Percentiles rank a stretch among this genome's conserved stretches.
Conservation (phyloP, 1,284 basidiomycete genomes). For the Malassezia slooffiae region DNA sequence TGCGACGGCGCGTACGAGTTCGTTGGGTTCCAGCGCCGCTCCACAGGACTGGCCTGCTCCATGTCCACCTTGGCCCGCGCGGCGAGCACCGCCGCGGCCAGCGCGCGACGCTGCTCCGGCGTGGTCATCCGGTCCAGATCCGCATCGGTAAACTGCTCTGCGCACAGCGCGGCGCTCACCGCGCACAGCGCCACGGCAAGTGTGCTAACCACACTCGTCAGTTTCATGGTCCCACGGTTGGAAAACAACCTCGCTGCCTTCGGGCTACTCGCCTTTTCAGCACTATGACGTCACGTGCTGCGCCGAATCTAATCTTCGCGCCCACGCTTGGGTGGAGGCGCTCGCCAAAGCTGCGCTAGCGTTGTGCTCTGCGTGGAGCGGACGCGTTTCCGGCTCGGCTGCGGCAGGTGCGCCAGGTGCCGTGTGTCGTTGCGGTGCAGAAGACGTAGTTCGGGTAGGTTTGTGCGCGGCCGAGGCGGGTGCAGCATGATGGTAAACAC, state of each 20-base stretch:
- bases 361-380: slow-evolving; percentile 2
- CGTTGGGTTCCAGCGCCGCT: slow-evolving; percentile 20
- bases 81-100: not conserved
- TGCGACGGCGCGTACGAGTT: slow-evolving; percentile 28
- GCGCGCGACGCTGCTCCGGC: not conserved
- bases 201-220: too few species aligned
- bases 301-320: not conserved
- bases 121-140: slow-evolving; percentile 2
- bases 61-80: slow-evolving; percentile 13
- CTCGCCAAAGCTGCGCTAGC: slow-evolving; percentile 4
- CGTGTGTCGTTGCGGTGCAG: slow-evolving; percentile 10
- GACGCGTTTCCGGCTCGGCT: not conserved
- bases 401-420: slow-evolving; percentile 3
- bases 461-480: too few species aligned
- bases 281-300: not conserved
- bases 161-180: not conserved
- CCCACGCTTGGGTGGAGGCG: too few species aligned
- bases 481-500: slow-evolving; percentile 7
- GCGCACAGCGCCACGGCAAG: not conserved
- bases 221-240: slow-evolving; percentile 5
- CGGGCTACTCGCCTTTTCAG: too few species aligned
- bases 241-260: too few species aligned
- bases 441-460: not conserved
- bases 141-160: not conserved
- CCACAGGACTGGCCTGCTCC: slow-evolving; percentile 13